phyloP scores from a whole-genome alignment of 2,329 filamentous ascomycete species.

The Beauveria bassiana region DNA sequence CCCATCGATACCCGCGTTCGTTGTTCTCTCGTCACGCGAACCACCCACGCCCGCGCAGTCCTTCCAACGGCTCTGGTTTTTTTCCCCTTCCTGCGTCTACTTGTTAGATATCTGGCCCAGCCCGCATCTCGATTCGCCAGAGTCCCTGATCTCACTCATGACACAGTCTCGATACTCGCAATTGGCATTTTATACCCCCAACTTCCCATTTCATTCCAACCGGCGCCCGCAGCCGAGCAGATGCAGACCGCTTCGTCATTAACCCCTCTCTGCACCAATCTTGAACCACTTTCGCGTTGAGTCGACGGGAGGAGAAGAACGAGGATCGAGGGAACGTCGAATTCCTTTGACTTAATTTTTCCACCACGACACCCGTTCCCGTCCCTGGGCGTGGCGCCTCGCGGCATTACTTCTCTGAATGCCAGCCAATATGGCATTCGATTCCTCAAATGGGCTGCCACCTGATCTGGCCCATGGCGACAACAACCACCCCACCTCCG shows the following conservation, averaged over 20 bases:
- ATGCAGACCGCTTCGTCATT: constrained; percentile 12
- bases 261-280: constrained; percentile 8
- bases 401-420: background rate
- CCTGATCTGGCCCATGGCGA: constrained; percentile 30
- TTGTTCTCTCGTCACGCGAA: constrained; percentile 7
- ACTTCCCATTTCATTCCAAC: background rate
- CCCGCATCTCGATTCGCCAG: background rate
- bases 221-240: constrained; percentile 10
- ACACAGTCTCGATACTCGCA: background rate
- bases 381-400: background rate
- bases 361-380: background rate
- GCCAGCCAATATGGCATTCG: constrained; percentile 34
- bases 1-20: constrained; percentile 6
- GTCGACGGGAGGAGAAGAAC: background rate
- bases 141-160: background rate
- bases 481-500: constrained; percentile 18
- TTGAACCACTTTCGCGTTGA: constrained; percentile 10
- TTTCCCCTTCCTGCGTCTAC: background rate
- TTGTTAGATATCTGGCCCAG: background rate
- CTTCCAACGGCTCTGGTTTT: background rate
- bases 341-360: background rate
- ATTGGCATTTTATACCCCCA: constrained; percentile 8
- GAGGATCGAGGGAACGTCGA: background rate
- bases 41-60: constrained; percentile 1
- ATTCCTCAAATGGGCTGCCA: constrained; percentile 36